Evolutionary conservation across 1,284 basidiomycete genomes (phyloP).

Genomic region (Austropuccinia psidii): DNA sequence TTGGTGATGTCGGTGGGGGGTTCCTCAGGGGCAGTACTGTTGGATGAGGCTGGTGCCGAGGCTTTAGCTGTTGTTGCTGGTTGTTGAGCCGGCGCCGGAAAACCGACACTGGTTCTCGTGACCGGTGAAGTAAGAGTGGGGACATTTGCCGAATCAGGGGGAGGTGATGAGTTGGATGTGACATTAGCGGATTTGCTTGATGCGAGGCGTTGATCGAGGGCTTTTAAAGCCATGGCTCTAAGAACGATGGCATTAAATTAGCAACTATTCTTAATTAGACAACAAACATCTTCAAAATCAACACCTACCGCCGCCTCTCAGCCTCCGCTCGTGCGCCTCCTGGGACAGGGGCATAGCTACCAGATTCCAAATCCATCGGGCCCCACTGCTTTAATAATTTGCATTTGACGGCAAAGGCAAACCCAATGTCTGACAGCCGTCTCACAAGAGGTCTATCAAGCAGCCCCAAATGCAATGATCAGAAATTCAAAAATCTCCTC

Average conservation of each 20-base stretch:
- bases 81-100: neutral
- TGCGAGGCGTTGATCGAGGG: constrained; percentile 83
- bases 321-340: constrained; percentile 86
- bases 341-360: constrained; percentile 65
- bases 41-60: neutral
- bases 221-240: constrained; percentile 86
- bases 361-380: constrained; percentile 59
- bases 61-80: neutral
- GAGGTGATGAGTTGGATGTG: neutral
- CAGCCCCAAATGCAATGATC: constrained; percentile 28
- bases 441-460: constrained; percentile 57
- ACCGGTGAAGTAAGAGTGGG: constrained; percentile 1
- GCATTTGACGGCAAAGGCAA: constrained; percentile 57
- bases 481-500: too few species aligned
- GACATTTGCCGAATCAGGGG: constrained; percentile 18
- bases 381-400: constrained; percentile 73
- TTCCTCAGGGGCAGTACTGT: neutral
- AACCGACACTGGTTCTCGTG: neutral
- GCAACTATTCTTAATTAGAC: neutral
- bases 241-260: constrained; percentile 38
- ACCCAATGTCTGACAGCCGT: constrained; percentile 61
- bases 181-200: constrained; percentile 26
- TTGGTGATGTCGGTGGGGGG: too few species aligned
- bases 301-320: constrained; percentile 69
- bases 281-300: neutral